phyloP scores from a whole-genome alignment of 768 basidiomycete species.

The Suillus placidus region DNA sequence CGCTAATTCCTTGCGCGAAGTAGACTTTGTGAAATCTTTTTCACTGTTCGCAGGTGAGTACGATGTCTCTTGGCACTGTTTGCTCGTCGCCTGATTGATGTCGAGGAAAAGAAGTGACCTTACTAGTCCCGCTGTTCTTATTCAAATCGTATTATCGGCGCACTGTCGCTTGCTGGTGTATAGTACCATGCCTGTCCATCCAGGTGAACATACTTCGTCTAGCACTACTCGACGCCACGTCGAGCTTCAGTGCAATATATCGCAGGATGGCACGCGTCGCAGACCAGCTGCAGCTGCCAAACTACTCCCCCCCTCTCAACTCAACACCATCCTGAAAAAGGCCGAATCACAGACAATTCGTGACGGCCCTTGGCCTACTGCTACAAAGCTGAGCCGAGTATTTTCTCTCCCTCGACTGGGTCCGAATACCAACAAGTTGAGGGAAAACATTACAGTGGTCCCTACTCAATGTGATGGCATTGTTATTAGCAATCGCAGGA shows the following conservation, averaged over 20 bases:
- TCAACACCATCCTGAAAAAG: slow-evolving; percentile 13
- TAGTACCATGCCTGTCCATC: not conserved
- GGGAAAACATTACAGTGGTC: not conserved
- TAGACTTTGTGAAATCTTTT: not conserved
- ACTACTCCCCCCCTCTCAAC: slow-evolving; percentile 6
- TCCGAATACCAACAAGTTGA: slow-evolving; percentile 6
- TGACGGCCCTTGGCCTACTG: slow-evolving; percentile 37
- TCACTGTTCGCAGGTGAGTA: not conserved
- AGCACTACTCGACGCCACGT: not conserved
- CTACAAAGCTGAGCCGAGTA: slow-evolving; percentile 45
- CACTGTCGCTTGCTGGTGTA: not conserved
- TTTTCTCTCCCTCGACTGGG: slow-evolving; percentile 39
- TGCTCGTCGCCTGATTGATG: not conserved
- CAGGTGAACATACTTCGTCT: not conserved
- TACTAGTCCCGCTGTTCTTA: not conserved
- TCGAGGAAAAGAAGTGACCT: not conserved
- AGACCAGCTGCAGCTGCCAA: not conserved
- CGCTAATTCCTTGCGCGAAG: not conserved
- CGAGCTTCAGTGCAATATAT: not conserved
- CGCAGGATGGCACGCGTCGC: not conserved
- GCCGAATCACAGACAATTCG: slow-evolving; percentile 29
- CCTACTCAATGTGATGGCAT: not conserved
- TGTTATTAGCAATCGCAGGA: slow-evolving; percentile 1
- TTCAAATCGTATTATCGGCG: not conserved
- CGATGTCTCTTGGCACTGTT: not conserved